Conservation (phyloP, 257 asterid species). For the Lavandula angustifolia region DNA sequence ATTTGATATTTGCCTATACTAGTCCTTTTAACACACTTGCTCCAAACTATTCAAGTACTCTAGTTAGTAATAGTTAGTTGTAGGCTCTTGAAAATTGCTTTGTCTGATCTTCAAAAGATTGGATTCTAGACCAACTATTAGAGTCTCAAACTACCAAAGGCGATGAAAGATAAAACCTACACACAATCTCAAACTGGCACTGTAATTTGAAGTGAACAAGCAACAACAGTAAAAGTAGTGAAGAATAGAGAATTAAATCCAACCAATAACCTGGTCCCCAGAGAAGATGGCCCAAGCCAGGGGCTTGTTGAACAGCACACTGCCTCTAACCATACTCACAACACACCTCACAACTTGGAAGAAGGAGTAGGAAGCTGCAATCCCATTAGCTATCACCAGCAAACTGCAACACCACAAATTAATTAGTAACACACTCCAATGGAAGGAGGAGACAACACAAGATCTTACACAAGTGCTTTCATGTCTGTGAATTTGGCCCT, state of each 20-base stretch:
- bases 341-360: conserved; percentile 79
- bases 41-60: no score
- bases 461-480: conserved; percentile 82
- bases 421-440: neutral
- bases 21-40: no score
- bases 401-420: conserved; percentile 49
- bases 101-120: no score
- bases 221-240: no score
- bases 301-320: conserved; percentile 81
- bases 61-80: no score
- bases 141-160: no score
- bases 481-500: conserved; percentile 88
- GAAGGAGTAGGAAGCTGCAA: conserved; percentile 88
- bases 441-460: no score
- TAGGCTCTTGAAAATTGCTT: no score
- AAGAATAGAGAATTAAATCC: neutral
- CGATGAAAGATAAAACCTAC: neutral
- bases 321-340: conserved; percentile 73
- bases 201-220: no score
- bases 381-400: conserved; percentile 73
- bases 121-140: no score
- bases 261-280: conserved; percentile 78
- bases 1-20: no score
- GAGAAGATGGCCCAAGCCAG: conserved; percentile 98
- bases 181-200: no score